Conservation (phyloP, 345 rosid genomes). For the Bruguiera sexangula region DNA sequence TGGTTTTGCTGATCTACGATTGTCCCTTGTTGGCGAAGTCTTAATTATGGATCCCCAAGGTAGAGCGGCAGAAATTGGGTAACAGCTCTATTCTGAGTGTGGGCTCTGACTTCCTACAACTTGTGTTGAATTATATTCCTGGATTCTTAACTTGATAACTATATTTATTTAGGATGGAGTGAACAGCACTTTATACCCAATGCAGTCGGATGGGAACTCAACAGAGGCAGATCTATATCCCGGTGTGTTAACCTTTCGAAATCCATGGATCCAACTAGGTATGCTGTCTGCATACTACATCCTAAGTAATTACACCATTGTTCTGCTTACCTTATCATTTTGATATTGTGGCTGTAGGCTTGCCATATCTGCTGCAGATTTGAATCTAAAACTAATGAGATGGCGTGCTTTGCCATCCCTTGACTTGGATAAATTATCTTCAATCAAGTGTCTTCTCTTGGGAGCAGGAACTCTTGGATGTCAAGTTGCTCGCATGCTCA, state of each 20-base stretch:
- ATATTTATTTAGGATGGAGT: slow-evolving; percentile 43
- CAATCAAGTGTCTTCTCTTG: slow-evolving; percentile 87
- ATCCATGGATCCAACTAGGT: slow-evolving; percentile 92
- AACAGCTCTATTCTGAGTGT: slow-evolving; percentile 23
- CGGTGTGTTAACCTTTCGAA: slow-evolving; percentile 78
- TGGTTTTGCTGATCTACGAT: slow-evolving; percentile 76
- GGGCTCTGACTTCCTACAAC: slow-evolving; percentile 9
- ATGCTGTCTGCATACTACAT: slow-evolving; percentile 10
- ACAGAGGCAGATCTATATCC: slow-evolving; percentile 52
- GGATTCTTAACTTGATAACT: slow-evolving; percentile 7
- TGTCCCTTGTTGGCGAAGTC: slow-evolving; percentile 86
- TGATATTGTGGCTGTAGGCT: slow-evolving; percentile 44
- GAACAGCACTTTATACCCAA: slow-evolving; percentile 47
- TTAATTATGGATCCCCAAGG: slow-evolving; percentile 55
- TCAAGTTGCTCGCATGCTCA: slow-evolving; percentile 92
- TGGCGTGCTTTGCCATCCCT: slow-evolving; percentile 97
- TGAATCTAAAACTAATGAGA: slow-evolving; percentile 92
- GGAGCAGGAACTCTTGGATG: slow-evolving; percentile 99
- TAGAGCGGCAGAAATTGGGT: slow-evolving; percentile 43
- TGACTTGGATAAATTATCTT: slow-evolving; percentile 57
- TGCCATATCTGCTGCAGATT: slow-evolving; percentile 87
- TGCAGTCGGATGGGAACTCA: slow-evolving; percentile 90
- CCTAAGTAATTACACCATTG: slow-evolving; percentile 5
- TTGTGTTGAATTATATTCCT: neutral
- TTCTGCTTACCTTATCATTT: slow-evolving; percentile 9